Base-by-base conservation (phyloP, 2,329 filamentous ascomycete species). In the Clarireedia hainanense region DNA sequence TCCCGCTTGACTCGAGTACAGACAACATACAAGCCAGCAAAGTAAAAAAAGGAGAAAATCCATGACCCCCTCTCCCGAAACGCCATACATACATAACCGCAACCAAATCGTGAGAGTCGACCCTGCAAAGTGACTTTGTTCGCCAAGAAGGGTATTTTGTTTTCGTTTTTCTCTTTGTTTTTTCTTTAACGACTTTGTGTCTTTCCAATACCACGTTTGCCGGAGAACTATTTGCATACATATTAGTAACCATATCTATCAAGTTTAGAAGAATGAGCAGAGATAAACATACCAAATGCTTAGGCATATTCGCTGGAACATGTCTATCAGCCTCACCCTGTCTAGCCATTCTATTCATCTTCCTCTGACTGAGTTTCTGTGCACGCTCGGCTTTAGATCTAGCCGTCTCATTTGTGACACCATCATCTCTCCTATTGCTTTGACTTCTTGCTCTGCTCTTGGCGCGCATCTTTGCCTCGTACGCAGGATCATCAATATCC, bases 321-420 rank as follows among this genome's bases (percentile, higher is more conserved):
- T 97, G 92, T 70, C 95, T 84, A 79, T 99, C 94, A 60, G 87
- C 91, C 77, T 99, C 94, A 79, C 94, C 94, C 79, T 95, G 89
- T 72, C 91, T 85, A 46, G 94, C 94, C 87, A 95, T 94, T 63
- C 92, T 84, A 78, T 99, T 99, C 91, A 95, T 96, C 83, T 91
- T 92, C 80, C 92, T 91, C 85, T 99, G 95, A 67, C 85, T 80
- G 70, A 99, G 75, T 80, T 96, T 97, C 70, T 84, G 80, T 70
- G 95, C 77, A 67, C 86, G 85, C 73, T 96, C 91, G 39, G 89
- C 91, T 81, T 92, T 95, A 58, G 78, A 80, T 63, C 88, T 81
- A 50, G 80, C 76, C 53, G 70, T 73, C 61, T 83, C 80, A 68
- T 88, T 81, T 40, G 78, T 80, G 43, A 97, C 85, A 75, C 89